phyloP scores from a whole-genome alignment of 768 basidiomycete genomes.

The Russula earlei region DNA sequence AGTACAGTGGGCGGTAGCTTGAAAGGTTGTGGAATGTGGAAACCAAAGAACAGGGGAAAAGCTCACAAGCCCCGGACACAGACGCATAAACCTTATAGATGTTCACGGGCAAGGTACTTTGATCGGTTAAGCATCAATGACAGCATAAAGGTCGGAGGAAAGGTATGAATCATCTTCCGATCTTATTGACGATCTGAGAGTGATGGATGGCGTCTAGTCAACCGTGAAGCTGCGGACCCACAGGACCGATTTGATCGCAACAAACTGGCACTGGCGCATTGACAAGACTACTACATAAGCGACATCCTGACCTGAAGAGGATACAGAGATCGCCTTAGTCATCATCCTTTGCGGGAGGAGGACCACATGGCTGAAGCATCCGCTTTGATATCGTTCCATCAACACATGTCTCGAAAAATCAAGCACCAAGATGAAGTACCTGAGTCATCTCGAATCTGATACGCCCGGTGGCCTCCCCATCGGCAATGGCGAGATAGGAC shows the following conservation, averaged over 20 bases:
- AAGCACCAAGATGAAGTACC: conserved; percentile 38
- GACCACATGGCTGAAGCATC: conserved; percentile 50
- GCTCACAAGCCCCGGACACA: neutral
- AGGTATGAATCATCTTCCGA: neutral
- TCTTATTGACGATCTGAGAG: neutral
- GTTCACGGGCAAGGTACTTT: too few relatives aligned
- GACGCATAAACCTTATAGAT: neutral
- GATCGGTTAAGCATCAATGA: neutral
- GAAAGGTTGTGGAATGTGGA: conserved; percentile 4
- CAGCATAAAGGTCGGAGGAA: neutral
- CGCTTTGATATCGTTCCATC: conserved; percentile 26
- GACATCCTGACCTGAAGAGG: neutral
- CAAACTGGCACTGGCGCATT: neutral
- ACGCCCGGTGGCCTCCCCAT: conserved; percentile 86
- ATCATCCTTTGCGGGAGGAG: conserved; percentile 64
- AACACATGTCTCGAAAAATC: neutral
- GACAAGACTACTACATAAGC: neutral
- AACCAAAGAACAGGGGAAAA: neutral
- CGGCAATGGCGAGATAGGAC: conserved; percentile 86
- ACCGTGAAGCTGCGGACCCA: neutral
- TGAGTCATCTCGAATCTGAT: conserved; percentile 93
- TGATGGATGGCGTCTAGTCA: neutral
- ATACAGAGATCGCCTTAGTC: conserved; percentile 31
- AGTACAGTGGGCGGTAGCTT: neutral
- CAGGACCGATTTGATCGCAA: neutral